phyloP scores from a whole-genome alignment of 2,329 filamentous ascomycete genomes.

The Diaporthe citrichinensis region DNA sequence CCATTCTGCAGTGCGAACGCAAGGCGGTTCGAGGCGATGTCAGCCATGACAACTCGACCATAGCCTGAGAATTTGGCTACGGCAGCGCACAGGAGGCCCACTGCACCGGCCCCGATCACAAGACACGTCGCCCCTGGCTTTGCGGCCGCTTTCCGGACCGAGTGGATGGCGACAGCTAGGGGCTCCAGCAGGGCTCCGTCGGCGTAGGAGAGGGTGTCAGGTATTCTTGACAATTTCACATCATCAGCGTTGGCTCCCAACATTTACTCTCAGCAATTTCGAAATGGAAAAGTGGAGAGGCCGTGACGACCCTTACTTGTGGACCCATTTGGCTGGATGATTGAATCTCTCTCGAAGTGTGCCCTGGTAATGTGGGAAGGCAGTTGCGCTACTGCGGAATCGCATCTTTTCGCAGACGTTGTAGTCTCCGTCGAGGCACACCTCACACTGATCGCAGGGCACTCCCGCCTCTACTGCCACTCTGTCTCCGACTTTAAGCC shows the following conservation, averaged over 20 bases:
- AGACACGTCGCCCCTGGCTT: constrained; percentile 2
- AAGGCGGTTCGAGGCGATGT: constrained; percentile 21
- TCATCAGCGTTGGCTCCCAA: background rate
- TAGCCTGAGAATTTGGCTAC: constrained; percentile 14
- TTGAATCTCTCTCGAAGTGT: constrained; percentile 27
- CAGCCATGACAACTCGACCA: constrained; percentile 17
- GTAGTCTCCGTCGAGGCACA: constrained; percentile 16
- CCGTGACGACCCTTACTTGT: constrained; percentile 51
- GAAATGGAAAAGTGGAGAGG: no score
- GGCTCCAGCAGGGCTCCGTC: constrained; percentile 43
- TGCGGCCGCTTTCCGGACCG: constrained; percentile 36
- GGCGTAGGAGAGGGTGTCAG: constrained; percentile 15
- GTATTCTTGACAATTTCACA: background rate
- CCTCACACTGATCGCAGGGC: constrained; percentile 22
- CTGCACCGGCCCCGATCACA: constrained; percentile 23
- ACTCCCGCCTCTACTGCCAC: constrained; percentile 29
- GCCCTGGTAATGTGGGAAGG: constrained; percentile 33
- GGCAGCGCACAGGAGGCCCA: constrained; percentile 23
- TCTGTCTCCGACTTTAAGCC: constrained; percentile 20
- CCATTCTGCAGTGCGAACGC: constrained; percentile 36
- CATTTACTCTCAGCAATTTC: no score
- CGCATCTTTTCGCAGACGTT: constrained; percentile 31
- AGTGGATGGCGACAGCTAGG: constrained; percentile 40
- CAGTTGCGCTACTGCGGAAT: constrained; percentile 26
- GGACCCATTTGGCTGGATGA: constrained; percentile 27